Percentiles rank a stretch among this genome's conserved stretches.
These are phyloP conservation scores for Cladophialophora immunda DNA, from an alignment of 2,329 filamentous ascomycete species.

Conservation along the genomic window DNA sequence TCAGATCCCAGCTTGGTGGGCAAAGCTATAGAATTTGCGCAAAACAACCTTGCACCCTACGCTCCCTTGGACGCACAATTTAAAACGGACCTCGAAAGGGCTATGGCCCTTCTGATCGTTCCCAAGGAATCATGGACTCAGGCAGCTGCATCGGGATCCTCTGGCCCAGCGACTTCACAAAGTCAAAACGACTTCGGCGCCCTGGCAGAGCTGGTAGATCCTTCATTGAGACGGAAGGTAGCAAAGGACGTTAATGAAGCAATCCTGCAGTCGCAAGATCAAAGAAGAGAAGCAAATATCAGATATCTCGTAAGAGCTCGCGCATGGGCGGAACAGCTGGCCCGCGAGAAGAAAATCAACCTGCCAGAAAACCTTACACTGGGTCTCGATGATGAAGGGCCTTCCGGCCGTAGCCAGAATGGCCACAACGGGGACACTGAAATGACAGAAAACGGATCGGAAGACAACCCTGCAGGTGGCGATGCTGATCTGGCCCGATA, in stretches of 20 bases:
- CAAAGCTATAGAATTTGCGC: constrained; percentile 85
- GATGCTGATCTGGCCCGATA: constrained; percentile 34
- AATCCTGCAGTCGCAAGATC: constrained; percentile 77
- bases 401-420: constrained; percentile 29
- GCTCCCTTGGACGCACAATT: constrained; percentile 84
- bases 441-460: constrained; percentile 38
- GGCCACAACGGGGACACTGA: constrained; percentile 39
- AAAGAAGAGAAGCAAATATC: constrained; percentile 81
- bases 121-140: constrained; percentile 73
- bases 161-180: constrained; percentile 24
- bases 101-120: constrained; percentile 92
- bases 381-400: constrained; percentile 47
- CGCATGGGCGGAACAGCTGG: constrained; percentile 78
- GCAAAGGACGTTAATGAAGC: constrained; percentile 89
- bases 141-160: constrained; percentile 49
- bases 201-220: constrained; percentile 78
- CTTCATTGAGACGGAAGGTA: constrained; percentile 81
- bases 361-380: constrained; percentile 56
- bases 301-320: constrained; percentile 81
- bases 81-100: constrained; percentile 85
- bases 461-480: constrained; percentile 20
- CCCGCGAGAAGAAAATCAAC: constrained; percentile 56
- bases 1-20: constrained; percentile 71
- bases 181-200: constrained; percentile 48
- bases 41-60: constrained; percentile 83